Evolutionary conservation across 306 rosid species (phyloP).

Genomic region (Styphnolobium japonicum): DNA sequence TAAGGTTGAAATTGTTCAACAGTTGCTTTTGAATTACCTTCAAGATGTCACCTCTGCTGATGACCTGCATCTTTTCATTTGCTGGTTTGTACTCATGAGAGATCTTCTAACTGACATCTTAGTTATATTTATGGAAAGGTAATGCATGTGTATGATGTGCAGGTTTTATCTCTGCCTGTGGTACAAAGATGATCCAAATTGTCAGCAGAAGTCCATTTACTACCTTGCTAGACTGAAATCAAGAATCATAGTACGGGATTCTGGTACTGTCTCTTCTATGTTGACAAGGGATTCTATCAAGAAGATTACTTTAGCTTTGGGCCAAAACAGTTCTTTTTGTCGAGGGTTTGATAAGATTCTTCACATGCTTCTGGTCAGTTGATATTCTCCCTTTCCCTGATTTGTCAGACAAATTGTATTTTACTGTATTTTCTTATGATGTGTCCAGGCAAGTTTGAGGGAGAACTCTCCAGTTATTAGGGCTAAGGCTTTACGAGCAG

Average conservation of each 20-base stretch:
- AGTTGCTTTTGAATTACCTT: constrained; percentile 85
- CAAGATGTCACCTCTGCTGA: constrained; percentile 77
- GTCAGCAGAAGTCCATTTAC: constrained; percentile 63
- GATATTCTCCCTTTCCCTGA: constrained; percentile 21
- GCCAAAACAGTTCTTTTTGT: constrained; percentile 84
- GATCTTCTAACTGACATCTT: constrained; percentile 23
- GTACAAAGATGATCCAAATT: constrained; percentile 89
- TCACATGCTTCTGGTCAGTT: constrained; percentile 85
- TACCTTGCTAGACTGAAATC: constrained; percentile 84
- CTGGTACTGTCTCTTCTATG: constrained; percentile 60
- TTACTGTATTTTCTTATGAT: constrained; percentile 18
- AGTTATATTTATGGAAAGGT: constrained; percentile 22
- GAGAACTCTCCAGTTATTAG: constrained; percentile 92
- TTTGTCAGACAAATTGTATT: constrained; percentile 15
- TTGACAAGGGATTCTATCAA: constrained; percentile 75
- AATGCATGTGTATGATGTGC: constrained; percentile 35
- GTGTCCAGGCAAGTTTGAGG: constrained; percentile 71
- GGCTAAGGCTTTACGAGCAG: constrained; percentile 96
- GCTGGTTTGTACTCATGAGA: constrained; percentile 68
- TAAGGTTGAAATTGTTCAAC: constrained; percentile 77
- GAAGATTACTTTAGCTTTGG: constrained; percentile 76
- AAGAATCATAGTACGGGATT: constrained; percentile 75
- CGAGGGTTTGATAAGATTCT: constrained; percentile 96
- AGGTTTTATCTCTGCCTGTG: constrained; percentile 96
- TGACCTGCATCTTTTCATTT: constrained; percentile 84